Conservation (phyloP, 1,284 basidiomycete species). For the Ganoderma meredithae region DNA sequence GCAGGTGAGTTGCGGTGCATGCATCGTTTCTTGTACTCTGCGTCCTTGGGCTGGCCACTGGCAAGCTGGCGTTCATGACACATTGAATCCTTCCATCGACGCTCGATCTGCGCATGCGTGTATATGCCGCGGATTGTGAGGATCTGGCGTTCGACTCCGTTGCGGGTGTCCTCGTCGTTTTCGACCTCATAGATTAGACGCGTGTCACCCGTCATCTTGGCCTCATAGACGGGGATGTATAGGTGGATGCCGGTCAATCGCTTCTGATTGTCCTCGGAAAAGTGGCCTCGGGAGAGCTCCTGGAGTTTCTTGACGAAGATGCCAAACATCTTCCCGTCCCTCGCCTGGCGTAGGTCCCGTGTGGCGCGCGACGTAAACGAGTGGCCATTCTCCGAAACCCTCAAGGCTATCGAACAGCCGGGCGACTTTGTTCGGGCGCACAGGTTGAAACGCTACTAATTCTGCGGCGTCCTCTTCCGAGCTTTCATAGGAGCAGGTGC, state of each 20-base stretch:
- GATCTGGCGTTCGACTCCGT: conserved; percentile 61
- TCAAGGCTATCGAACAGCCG: conserved; percentile 58
- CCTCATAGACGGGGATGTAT: conserved; percentile 67
- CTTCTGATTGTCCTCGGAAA: conserved; percentile 75
- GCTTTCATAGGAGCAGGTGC: not conserved
- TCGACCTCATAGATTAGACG: conserved; percentile 76
- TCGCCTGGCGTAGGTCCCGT: conserved; percentile 49
- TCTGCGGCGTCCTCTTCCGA: not conserved
- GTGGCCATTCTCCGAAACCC: conserved; percentile 61
- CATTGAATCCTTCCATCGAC: conserved; percentile 63
- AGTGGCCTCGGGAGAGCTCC: conserved; percentile 70
- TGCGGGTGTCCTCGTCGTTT: conserved; percentile 51
- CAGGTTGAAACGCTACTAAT: conserved; percentile 45
- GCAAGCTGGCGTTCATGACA: conserved; percentile 52
- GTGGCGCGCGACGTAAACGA: conserved; percentile 55
- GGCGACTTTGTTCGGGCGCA: conserved; percentile 57
- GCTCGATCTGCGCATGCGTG: conserved; percentile 64
- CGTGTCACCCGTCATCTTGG: conserved; percentile 69
- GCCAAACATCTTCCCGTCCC: conserved; percentile 49
- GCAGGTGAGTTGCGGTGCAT: conserved; percentile 50
- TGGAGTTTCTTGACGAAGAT: conserved; percentile 69
- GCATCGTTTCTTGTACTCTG: conserved; percentile 59
- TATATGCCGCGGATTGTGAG: conserved; percentile 70
- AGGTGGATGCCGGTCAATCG: conserved; percentile 52
- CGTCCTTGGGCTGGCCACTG: conserved; percentile 49